Base-by-base conservation (phyloP, 768 basidiomycete genomes). In the Amanita brunnescens region DNA sequence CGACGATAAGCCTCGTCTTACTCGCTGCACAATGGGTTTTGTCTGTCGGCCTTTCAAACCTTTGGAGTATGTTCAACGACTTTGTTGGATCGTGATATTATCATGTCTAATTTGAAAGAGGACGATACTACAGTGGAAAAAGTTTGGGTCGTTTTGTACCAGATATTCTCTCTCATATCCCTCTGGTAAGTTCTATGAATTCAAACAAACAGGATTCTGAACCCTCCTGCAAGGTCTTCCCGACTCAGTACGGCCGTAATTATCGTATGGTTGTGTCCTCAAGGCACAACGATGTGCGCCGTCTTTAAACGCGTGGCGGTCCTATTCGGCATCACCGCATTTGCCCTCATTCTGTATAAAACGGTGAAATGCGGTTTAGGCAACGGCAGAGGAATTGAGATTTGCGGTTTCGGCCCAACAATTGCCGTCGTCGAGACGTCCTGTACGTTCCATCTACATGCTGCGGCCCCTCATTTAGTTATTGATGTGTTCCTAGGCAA, bases 181-280 rank as follows among this genome's bases (percentile, higher is more conserved):
- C 33, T 55, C 2, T 55, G 55, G 55, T 55, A 20, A 9, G 52
- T 54, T 32, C 23, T 10, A 1, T 20, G 23, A 8, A 26, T 12
- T 14, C 12, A 24, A n/a, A 13, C 35, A n/a, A 5, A 16, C 24
- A 2, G 41, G 26, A 29, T 46, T 12, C 26, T 35, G n/a, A 29
- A 37, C 34, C 14, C 20, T 26, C n/a, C 30, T 21, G 10, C 4
- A n/a, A 56, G 55, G 55, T 34, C 52, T 8, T 39, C 55, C 3
- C 42, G 56, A 7, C 16, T 52, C 2, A 57, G 55, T 20, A 24
- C 61, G 18, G 60, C 60, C 14, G 57, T 61, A 10, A 58, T 59
- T 0, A 58, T 63, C n/a, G 56, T 61, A 10, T 42, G 62, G 21
- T 39, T 63, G 20, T 51, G 58, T 30, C 53, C 54, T 3, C 47